Percentiles rank a stretch among this genome's conserved stretches.
These are phyloP conservation scores for Ophiobolus disseminans DNA, from an alignment of 2,329 filamentous ascomycete genomes.

Conservation along the genomic window DNA sequence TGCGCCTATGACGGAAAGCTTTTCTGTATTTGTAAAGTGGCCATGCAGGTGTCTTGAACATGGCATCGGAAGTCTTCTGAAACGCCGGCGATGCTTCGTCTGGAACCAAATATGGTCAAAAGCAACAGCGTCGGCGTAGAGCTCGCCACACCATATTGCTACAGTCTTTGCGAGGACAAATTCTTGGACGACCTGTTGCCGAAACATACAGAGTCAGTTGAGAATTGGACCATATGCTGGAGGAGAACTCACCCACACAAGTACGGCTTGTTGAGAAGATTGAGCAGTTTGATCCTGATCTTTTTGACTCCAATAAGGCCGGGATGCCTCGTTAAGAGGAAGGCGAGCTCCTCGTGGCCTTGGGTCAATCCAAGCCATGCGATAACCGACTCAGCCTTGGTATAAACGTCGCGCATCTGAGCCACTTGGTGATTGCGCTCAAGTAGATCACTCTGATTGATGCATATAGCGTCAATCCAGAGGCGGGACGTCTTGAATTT, in stretches of 20 bases:
- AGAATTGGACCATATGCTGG: neutral
- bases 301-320: neutral
- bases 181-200: slow-evolving; percentile 6
- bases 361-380: neutral
- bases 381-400: slow-evolving; percentile 2
- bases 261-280: slow-evolving; percentile 7
- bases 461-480: slow-evolving; percentile 24
- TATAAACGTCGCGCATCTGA: slow-evolving; percentile 3
- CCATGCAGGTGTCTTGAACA: slow-evolving; percentile 10
- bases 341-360: slow-evolving; percentile 2
- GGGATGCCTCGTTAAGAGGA: neutral
- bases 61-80: neutral
- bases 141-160: slow-evolving; percentile 1
- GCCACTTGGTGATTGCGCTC: slow-evolving; percentile 14
- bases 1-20: slow-evolving; percentile 16
- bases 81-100: neutral
- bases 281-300: neutral
- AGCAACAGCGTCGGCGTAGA: neutral
- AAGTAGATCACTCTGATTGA: slow-evolving; percentile 16
- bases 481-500: neutral
- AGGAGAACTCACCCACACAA: slow-evolving; percentile 6
- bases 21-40: slow-evolving; percentile 18
- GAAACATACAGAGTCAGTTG: too few relatives aligned
- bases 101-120: slow-evolving; percentile 18
- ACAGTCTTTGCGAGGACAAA: slow-evolving; percentile 6